Evolutionary conservation across 495 filamentous ascomycete genomes (phyloP).

Genomic region (Neurospora tetrasperma): DNA sequence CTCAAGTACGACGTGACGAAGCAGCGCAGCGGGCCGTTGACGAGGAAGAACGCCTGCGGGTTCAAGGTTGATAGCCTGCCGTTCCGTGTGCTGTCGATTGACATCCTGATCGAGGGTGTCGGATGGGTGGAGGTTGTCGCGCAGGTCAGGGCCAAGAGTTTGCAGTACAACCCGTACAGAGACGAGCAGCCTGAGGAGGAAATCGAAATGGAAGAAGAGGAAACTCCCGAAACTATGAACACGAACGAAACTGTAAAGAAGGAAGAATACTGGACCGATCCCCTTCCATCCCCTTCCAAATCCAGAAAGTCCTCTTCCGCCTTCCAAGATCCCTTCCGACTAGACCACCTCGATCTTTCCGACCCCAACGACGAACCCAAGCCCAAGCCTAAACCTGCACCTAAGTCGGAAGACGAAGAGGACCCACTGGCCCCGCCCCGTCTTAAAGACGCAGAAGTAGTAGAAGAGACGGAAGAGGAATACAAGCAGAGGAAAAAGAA

Average conservation of each 20-base stretch:
- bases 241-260: neutral
- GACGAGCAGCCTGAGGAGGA: neutral
- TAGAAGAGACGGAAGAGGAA: conserved; percentile 6
- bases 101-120: conserved; percentile 81
- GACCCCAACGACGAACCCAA: neutral
- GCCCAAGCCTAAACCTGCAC: neutral
- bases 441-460: conserved; percentile 4
- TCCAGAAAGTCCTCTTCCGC: neutral
- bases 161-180: conserved; percentile 8
- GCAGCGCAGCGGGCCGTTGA: conserved; percentile 53
- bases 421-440: neutral
- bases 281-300: neutral
- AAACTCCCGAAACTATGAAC: neutral
- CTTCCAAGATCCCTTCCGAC: neutral
- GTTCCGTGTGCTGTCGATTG: conserved; percentile 65
- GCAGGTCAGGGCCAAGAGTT: conserved; percentile 55
- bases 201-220: neutral
- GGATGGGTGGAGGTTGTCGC: conserved; percentile 88
- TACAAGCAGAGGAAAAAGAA: conserved; percentile 3
- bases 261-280: neutral
- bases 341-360: conserved; percentile 4
- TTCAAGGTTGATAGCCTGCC: conserved; percentile 53
- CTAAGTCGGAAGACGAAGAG: neutral
- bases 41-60: conserved; percentile 36
- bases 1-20: conserved; percentile 75